Percentiles rank a stretch among this genome's conserved stretches.
phyloP scores from a whole-genome alignment of 176 grass and related monocot species.

The Elaeis guineensis region DNA sequence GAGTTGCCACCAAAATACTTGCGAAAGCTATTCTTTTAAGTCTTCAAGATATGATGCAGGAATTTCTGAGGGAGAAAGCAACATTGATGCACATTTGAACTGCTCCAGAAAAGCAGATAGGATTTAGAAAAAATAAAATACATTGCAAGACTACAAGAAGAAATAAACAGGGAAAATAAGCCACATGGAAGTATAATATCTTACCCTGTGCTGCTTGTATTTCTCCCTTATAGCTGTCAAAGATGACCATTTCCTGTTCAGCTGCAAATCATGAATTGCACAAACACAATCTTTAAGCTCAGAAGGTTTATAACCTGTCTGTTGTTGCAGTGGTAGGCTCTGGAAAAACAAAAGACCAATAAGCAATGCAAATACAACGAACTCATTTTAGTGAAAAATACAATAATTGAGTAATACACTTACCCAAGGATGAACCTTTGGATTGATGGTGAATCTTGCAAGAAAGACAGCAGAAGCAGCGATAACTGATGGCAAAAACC shows the following conservation, averaged over 20 bases:
- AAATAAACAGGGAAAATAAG: no score
- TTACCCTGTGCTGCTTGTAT: slow-evolving; percentile 12
- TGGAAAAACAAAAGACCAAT: slow-evolving; percentile 9
- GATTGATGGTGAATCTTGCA: slow-evolving; percentile 40
- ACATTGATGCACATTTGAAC: slow-evolving; percentile 4
- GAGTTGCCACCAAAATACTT: no score
- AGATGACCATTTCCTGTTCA: slow-evolving; percentile 15
- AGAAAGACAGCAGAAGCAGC: slow-evolving; percentile 55
- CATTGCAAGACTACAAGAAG: no score
- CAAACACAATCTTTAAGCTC: slow-evolving; percentile 26
- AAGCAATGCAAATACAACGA: background rate
- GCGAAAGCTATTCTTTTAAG: background rate
- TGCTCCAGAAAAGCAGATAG: background rate
- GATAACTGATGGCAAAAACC: slow-evolving; percentile 39
- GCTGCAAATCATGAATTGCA: slow-evolving; percentile 27
- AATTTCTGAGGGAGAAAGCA: background rate
- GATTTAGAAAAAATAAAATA: background rate
- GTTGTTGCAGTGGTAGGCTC: slow-evolving; percentile 25
- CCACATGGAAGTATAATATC: background rate
- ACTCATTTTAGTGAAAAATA: no score
- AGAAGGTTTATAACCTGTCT: slow-evolving; percentile 35
- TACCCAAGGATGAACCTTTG: slow-evolving; percentile 51
- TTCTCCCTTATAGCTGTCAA: slow-evolving; percentile 10
- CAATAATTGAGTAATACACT: slow-evolving; percentile 1
- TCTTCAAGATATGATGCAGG: slow-evolving; percentile 3